Conservation (phyloP, 768 basidiomycete genomes). For the Kwoniella europaea region DNA sequence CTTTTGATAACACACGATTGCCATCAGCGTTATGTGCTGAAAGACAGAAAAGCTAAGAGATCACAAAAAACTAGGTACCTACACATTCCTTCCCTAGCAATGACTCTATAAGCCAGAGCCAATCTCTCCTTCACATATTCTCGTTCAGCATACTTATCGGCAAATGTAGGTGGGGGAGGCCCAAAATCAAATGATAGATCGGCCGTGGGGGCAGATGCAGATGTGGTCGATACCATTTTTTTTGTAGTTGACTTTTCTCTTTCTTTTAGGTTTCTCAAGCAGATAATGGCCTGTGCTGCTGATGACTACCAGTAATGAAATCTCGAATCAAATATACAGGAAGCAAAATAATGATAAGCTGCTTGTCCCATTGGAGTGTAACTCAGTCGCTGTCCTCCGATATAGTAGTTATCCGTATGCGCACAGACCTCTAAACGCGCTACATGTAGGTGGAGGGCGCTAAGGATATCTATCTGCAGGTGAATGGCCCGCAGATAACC, state of each 20-base stretch:
- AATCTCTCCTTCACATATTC: conserved; percentile 31
- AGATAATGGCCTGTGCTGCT: no score
- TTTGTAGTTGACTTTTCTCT: neutral
- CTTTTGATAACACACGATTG: neutral
- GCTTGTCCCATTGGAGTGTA: neutral
- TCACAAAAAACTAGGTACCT: neutral
- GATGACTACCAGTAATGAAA: no score
- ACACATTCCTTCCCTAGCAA: conserved; percentile 31
- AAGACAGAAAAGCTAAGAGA: no score
- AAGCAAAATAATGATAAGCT: no score
- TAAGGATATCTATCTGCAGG: neutral
- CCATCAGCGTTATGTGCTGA: neutral
- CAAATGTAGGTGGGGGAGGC: conserved; percentile 20
- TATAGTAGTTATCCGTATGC: neutral
- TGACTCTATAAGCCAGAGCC: conserved; percentile 26
- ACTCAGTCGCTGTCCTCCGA: neutral
- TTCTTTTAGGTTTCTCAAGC: neutral
- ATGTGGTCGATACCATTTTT: neutral
- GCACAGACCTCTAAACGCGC: neutral
- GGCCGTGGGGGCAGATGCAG: neutral
- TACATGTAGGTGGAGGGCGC: neutral
- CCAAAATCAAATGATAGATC: conserved; percentile 25
- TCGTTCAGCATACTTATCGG: conserved; percentile 26
- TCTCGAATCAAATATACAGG: no score
- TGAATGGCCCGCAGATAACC: neutral